Conservation (phyloP, 2,329 filamentous ascomycete species). For the Huntiella omanensis region DNA sequence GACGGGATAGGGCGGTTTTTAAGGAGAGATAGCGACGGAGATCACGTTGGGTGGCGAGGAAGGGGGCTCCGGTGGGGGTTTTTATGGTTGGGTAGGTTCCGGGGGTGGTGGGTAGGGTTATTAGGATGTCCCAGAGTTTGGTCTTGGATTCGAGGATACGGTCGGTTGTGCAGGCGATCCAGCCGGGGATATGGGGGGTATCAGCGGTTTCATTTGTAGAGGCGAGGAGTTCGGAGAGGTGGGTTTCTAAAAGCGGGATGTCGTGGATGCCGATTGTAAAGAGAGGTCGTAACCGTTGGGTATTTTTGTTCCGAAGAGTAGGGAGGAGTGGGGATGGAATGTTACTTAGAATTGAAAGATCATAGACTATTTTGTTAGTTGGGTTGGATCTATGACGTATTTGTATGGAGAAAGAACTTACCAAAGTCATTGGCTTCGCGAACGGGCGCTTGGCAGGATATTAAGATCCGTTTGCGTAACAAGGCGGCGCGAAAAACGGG, state of each 20-base stretch:
- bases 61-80: conserved; percentile 37
- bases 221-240: conserved; percentile 26
- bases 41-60: conserved; percentile 84
- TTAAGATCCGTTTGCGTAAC: conserved; percentile 69
- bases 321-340: conserved; percentile 59
- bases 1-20: conserved; percentile 38
- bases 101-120: conserved; percentile 45
- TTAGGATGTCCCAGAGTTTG: conserved; percentile 72
- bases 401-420: conserved; percentile 22
- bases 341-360: conserved; percentile 81
- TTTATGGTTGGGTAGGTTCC: conserved; percentile 63
- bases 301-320: conserved; percentile 42
- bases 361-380: conserved; percentile 46
- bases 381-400: neutral
- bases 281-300: conserved; percentile 57
- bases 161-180: conserved; percentile 92
- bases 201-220: conserved; percentile 18
- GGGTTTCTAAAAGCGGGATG: conserved; percentile 51
- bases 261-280: conserved; percentile 91
- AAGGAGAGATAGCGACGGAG: conserved; percentile 60
- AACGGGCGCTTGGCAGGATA: conserved; percentile 73
- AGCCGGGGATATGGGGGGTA: conserved; percentile 29
- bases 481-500: conserved; percentile 76
- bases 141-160: conserved; percentile 77
- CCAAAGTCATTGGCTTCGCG: conserved; percentile 77